Evolutionary conservation across 495 filamentous ascomycete genomes (phyloP).

Genomic region (Clavariopsis aquatica): DNA sequence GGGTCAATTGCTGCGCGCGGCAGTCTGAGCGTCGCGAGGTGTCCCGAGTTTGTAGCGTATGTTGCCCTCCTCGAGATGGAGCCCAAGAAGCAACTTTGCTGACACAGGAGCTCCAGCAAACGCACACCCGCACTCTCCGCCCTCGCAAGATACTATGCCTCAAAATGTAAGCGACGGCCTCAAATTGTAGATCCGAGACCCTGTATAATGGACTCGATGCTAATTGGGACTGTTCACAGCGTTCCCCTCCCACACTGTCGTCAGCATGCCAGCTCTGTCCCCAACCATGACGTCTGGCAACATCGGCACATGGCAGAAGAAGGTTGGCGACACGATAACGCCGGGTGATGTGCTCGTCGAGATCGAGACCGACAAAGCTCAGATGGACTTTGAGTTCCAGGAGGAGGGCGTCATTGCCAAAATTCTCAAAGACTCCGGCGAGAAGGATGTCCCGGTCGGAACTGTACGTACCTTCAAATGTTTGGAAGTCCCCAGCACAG

Average conservation of each 20-base stretch:
- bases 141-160: slow-evolving; percentile 72
- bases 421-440: slow-evolving; percentile 87
- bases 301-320: slow-evolving; percentile 98
- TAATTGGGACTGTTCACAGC: slow-evolving; percentile 50
- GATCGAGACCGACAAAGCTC: slow-evolving; percentile 99
- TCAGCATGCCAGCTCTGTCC: slow-evolving; percentile 97
- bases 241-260: slow-evolving; percentile 89
- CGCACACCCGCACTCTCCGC: slow-evolving; percentile 57
- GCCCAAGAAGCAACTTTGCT: slow-evolving; percentile 15
- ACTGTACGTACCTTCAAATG: slow-evolving; percentile 59
- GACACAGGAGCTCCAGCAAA: slow-evolving; percentile 27
- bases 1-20: slow-evolving; percentile 37
- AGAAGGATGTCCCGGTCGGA: slow-evolving; percentile 93
- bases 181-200: not conserved
- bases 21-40: slow-evolving; percentile 17
- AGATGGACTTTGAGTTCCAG: slow-evolving; percentile 99
- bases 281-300: slow-evolving; percentile 97
- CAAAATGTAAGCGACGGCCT: slow-evolving; percentile 62
- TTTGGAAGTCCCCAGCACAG: not conserved
- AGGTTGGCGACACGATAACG: slow-evolving; percentile 80
- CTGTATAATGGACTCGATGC: slow-evolving; percentile 6
- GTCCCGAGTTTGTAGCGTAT: slow-evolving; percentile 26
- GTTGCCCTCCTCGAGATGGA: not conserved
- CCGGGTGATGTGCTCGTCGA: slow-evolving; percentile 98
- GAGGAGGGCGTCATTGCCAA: slow-evolving; percentile 96